A percentile compares a stretch with the other conserved stretches of the same genome.
Evolutionary conservation across 2,329 filamentous ascomycete species (phyloP).

Genomic region (Raffaelea ambrosiae): DNA sequence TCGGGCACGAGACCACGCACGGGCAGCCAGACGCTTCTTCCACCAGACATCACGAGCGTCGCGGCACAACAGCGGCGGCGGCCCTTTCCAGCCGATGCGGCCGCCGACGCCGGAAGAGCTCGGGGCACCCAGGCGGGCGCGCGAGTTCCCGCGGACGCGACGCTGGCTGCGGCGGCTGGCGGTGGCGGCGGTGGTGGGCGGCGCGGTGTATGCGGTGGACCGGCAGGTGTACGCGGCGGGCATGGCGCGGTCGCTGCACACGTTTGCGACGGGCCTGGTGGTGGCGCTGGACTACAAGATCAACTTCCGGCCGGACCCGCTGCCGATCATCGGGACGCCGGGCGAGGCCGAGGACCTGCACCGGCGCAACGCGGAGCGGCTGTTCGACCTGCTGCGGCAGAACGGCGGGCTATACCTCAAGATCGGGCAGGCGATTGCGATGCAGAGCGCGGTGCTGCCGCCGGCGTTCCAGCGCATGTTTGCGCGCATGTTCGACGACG

Average conservation of each 20-base stretch:
- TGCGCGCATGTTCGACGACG: slow-evolving; percentile 92
- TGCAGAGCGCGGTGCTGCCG: slow-evolving; percentile 91
- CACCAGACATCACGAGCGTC: no score
- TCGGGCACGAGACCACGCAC: no score
- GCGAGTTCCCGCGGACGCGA: slow-evolving; percentile 59
- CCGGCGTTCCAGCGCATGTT: slow-evolving; percentile 98
- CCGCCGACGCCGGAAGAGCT: slow-evolving; percentile 75
- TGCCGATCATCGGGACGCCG: slow-evolving; percentile 26
- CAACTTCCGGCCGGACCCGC: slow-evolving; percentile 79
- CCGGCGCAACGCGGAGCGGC: slow-evolving; percentile 68
- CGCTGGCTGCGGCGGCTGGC: slow-evolving; percentile 72
- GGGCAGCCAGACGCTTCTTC: no score
- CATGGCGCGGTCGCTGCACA: slow-evolving; percentile 68
- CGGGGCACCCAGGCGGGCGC: slow-evolving; percentile 61
- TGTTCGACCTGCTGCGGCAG: slow-evolving; percentile 70
- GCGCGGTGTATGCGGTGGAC: slow-evolving; percentile 61
- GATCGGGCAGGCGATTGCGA: slow-evolving; percentile 95
- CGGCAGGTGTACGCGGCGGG: slow-evolving; percentile 69
- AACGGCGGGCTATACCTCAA: slow-evolving; percentile 96
- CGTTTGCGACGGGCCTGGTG: slow-evolving; percentile 69
- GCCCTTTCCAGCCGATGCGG: slow-evolving; percentile 54
- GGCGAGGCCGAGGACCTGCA: slow-evolving; percentile 74
- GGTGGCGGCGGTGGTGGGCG: slow-evolving; percentile 50
- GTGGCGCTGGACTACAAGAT: slow-evolving; percentile 93
- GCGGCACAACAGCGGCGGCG: not conserved